A percentile compares a stretch with the other conserved stretches of the same genome.
Evolutionary conservation across 1,139 yeast species (phyloP).

Genomic region (Wickerhamiella infanticola): DNA sequence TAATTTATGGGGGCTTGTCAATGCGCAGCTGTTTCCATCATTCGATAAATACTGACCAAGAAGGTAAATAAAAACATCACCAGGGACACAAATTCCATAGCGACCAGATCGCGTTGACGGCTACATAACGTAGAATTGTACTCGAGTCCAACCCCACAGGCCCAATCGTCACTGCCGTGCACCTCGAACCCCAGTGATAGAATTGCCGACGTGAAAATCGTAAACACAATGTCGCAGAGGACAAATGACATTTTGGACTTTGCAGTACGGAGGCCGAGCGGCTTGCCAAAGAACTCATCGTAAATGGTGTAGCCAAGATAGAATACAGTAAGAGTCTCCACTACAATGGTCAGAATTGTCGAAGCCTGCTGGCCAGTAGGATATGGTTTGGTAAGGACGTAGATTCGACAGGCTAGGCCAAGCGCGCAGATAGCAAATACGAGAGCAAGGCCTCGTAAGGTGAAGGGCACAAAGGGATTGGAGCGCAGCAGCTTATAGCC

Average conservation of each 20-base stretch:
- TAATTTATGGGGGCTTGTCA: not conserved
- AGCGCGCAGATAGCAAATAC: constrained; percentile 46
- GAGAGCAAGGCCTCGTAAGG: constrained; percentile 55
- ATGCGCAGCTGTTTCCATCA: constrained; percentile 51
- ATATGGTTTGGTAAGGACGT: constrained; percentile 29
- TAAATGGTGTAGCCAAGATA: constrained; percentile 70
- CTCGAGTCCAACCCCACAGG: constrained; percentile 30
- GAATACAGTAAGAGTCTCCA: constrained; percentile 61
- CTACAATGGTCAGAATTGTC: constrained; percentile 81
- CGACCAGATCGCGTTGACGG: constrained; percentile 65
- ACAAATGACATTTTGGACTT: constrained; percentile 62
- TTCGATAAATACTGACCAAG: constrained; percentile 65
- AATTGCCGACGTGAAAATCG: constrained; percentile 88
- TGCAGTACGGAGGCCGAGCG: constrained; percentile 76
- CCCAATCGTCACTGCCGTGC: constrained; percentile 69
- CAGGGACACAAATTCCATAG: constrained; percentile 61
- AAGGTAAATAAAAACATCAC: constrained; percentile 77
- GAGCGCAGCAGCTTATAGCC: constrained; percentile 34
- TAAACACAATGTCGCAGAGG: constrained; percentile 67
- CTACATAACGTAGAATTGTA: constrained; percentile 40
- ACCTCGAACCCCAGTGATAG: constrained; percentile 75
- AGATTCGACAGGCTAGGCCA: constrained; percentile 53
- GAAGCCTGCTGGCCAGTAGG: constrained; percentile 67
- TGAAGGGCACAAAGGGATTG: constrained; percentile 68
- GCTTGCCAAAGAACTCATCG: constrained; percentile 86